Evolutionary conservation across 108 stramenopile species (phyloP), one percentile per base, ranked within the genome.

Genomic region (Skeletonema grethae): DNA sequence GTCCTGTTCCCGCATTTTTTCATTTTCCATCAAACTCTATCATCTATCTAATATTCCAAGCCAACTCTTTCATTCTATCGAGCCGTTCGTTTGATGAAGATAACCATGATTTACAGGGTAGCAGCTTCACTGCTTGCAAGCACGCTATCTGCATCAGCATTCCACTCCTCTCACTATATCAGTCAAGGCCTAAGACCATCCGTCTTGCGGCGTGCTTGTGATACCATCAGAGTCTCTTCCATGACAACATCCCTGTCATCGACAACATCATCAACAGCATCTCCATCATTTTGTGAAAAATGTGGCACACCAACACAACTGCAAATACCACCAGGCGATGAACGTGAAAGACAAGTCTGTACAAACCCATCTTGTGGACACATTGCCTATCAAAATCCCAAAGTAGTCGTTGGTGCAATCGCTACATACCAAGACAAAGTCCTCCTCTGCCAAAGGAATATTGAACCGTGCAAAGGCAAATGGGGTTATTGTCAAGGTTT

Each of bases 401-500:
- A 79, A 34, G 46, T 79, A 0, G 60, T 79, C 16, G 77, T 79
- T 7, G 77, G 77, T 7, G 59, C 73, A 30, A 75, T 79, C 25
- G 67, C 67, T 67, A 79, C 77, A 7, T 41, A 74, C 46, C 34
- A 69, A 22, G 58, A 67, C 59, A 53, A 36, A 65, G 81, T 82
- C 16, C 61, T 82, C 2, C 61, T 82, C 10, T 77, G 81, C 56
- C 31, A 82, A 61, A 60, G 81, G 55, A 65, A 71, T 32, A 82
- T 82, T 36, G 81, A 82, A 60, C 81, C 81, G 20, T 77, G 76
- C 50, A 62, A 61, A 18, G 81, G 81, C 10, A 82, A 72, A 18
- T 82, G 81, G 81, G 79, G 79, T 32, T 76, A 76, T 60, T 75
- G 75, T 7, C 79, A 80, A 43, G 79, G 81, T 41, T 82, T 67